A percentile compares a stretch with the other conserved stretches of the same genome.
Evolutionary conservation across 768 basidiomycete species (phyloP).

Genomic region (Pseudohyphozyma bogoriensis): DNA sequence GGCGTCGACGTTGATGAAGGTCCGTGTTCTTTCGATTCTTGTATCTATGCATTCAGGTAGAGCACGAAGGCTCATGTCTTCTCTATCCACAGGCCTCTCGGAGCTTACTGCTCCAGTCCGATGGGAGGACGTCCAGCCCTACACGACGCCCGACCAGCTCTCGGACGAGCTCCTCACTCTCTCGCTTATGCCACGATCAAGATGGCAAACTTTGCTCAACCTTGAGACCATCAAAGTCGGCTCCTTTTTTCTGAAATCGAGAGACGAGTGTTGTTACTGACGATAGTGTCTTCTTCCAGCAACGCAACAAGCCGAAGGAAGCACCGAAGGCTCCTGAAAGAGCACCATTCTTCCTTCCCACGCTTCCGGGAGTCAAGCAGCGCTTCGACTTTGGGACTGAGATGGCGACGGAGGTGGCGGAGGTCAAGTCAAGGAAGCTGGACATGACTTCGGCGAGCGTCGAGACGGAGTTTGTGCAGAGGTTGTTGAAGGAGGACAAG

Average conservation of each 20-base stretch:
- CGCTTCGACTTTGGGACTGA: conserved; percentile 55
- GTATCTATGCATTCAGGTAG: no score
- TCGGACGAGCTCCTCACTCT: conserved; percentile 86
- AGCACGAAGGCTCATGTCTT: background rate
- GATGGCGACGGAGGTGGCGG: conserved; percentile 35
- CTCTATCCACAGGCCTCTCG: conserved; percentile 54
- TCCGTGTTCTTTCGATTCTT: conserved; percentile 38
- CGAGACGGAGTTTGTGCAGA: conserved; percentile 62
- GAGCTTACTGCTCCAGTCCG: conserved; percentile 53
- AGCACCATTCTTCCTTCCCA: conserved; percentile 94
- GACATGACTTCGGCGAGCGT: conserved; percentile 45
- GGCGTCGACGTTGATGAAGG: conserved; percentile 71
- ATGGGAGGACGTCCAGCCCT: conserved; percentile 27
- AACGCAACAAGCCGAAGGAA: conserved; percentile 93
- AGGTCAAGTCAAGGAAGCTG: conserved; percentile 46
- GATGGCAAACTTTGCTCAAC: conserved; percentile 96
- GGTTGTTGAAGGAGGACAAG: conserved; percentile 49
- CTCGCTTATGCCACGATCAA: conserved; percentile 76
- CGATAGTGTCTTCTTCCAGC: conserved; percentile 43
- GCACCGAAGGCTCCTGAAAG: conserved; percentile 88
- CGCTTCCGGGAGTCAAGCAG: conserved; percentile 73
- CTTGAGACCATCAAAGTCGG: conserved; percentile 82
- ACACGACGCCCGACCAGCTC: conserved; percentile 68
- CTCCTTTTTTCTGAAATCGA: conserved; percentile 2
- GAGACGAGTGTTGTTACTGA: background rate